phyloP scores from a whole-genome alignment of 2,329 filamentous ascomycete species.

The Ophiocordyceps camponoti-floridani region DNA sequence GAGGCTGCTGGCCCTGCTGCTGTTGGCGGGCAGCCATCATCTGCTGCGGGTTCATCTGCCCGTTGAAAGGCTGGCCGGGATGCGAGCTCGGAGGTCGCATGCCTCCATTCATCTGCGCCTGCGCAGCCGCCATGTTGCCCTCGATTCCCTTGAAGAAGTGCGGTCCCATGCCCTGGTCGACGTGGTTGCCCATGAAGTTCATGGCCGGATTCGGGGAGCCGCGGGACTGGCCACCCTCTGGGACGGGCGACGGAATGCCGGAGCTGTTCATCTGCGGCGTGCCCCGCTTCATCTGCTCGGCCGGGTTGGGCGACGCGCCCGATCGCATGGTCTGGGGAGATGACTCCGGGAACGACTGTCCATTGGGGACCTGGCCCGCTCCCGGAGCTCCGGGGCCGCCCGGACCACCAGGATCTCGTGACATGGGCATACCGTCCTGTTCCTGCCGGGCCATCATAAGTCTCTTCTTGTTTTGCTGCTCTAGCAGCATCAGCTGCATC shows the following conservation, averaged over 20 bases:
- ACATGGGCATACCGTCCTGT: slow-evolving; percentile 43
- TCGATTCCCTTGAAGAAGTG: slow-evolving; percentile 43
- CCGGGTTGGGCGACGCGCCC: slow-evolving; percentile 59
- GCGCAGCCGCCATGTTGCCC: slow-evolving; percentile 29
- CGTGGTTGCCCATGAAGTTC: slow-evolving; percentile 44
- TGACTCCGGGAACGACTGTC: slow-evolving; percentile 47
- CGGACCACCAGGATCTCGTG: slow-evolving; percentile 29
- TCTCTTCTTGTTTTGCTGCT: slow-evolving; percentile 77
- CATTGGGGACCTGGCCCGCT: slow-evolving; percentile 36
- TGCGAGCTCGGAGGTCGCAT: slow-evolving; percentile 56
- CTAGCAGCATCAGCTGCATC: slow-evolving; percentile 75
- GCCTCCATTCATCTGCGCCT: slow-evolving; percentile 37
- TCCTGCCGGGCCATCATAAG: slow-evolving; percentile 70
- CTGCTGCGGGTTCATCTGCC: slow-evolving; percentile 41
- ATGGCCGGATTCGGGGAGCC: slow-evolving; percentile 45
- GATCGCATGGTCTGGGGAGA: slow-evolving; percentile 51
- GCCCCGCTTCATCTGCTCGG: slow-evolving; percentile 63
- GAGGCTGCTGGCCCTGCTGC: slow-evolving; percentile 14
- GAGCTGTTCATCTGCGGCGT: slow-evolving; percentile 56
- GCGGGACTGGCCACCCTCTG: slow-evolving; percentile 48
- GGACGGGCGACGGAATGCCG: slow-evolving; percentile 52
- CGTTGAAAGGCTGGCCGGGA: slow-evolving; percentile 37
- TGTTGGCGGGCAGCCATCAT: slow-evolving; percentile 32
- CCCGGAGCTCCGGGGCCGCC: slow-evolving; percentile 25
- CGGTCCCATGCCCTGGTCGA: slow-evolving; percentile 41